Evolutionary conservation across 225 moss, liverwort and hornwort genomes (phyloP).

Genomic region (Marchantia polymorpha): DNA sequence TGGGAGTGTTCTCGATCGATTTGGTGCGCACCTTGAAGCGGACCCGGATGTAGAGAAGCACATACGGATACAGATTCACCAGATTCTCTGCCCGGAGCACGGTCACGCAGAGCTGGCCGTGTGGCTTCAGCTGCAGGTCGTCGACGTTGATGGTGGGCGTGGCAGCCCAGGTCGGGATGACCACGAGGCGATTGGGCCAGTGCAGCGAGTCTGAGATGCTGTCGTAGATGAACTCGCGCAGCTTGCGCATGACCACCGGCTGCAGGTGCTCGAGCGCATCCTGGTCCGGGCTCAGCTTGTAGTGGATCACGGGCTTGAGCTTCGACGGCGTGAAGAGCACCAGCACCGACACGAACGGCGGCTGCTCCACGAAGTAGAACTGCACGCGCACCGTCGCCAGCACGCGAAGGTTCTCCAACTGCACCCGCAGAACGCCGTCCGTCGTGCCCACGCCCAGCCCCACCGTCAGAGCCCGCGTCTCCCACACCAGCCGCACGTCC

Average conservation of each 20-base stretch:
- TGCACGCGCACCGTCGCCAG: conserved; percentile 15
- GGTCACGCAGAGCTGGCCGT: conserved; percentile 35
- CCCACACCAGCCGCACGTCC: conserved; percentile 27
- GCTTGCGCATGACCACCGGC: conserved; percentile 14
- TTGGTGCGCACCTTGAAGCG: conserved; percentile 39
- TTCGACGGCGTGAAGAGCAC: conserved; percentile 23
- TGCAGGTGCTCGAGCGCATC: conserved; percentile 5
- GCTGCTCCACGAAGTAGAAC: conserved; percentile 28
- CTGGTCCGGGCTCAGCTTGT: conserved; percentile 10
- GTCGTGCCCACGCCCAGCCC: conserved; percentile 35
- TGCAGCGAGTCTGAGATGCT: conserved; percentile 26
- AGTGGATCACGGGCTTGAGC: conserved; percentile 28
- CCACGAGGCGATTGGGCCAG: conserved; percentile 43
- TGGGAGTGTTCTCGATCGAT: conserved; percentile 40
- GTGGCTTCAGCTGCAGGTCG: conserved; percentile 25
- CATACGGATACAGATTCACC: conserved; percentile 45
- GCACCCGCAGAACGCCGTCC: conserved; percentile 24
- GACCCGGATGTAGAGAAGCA: conserved; percentile 32
- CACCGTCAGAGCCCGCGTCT: conserved; percentile 20
- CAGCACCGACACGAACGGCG: conserved; percentile 29
- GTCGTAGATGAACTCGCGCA: conserved; percentile 14
- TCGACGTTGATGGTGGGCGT: conserved; percentile 12
- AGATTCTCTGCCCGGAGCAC: conserved; percentile 33
- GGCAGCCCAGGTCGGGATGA: conserved; percentile 2
- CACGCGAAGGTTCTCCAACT: conserved; percentile 27